Percentiles rank a stretch among this genome's conserved stretches.
These are phyloP conservation scores for Naegleria fowleri DNA, from an alignment of 208 protist species.

Conservation along the genomic window DNA sequence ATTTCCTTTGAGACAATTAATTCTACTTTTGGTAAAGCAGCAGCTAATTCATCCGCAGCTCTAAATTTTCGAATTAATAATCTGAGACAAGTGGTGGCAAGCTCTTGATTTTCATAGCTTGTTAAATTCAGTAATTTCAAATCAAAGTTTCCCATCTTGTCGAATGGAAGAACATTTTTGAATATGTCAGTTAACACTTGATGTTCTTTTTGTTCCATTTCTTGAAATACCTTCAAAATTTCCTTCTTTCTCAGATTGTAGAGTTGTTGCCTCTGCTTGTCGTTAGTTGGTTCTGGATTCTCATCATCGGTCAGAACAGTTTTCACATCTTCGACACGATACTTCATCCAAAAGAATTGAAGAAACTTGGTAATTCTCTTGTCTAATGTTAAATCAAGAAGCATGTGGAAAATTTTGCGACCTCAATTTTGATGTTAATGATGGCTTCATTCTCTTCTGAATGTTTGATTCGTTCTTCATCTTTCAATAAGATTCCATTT, in stretches of 20 bases:
- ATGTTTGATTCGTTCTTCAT: not conserved
- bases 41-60: not conserved
- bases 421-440: not conserved
- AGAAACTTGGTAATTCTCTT: not conserved
- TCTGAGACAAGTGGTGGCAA: not conserved
- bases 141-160: not conserved
- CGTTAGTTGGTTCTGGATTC: not conserved
- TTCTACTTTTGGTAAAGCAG: not conserved
- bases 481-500: not conserved
- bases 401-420: not conserved
- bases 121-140: not conserved
- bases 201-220: not conserved
- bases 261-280: not conserved
- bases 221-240: not conserved
- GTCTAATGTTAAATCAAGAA: not conserved
- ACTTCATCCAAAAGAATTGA: constrained; percentile 2
- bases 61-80: not conserved
- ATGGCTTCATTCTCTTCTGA: not conserved
- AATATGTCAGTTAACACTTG: not conserved
- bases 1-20: not conserved
- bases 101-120: not conserved
- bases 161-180: not conserved
- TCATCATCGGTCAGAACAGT: not conserved
- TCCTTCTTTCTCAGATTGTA: not conserved
- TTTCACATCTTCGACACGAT: not conserved